Conservation (phyloP, 768 basidiomycete genomes). For the Krasilnikovozyma curviuscula region DNA sequence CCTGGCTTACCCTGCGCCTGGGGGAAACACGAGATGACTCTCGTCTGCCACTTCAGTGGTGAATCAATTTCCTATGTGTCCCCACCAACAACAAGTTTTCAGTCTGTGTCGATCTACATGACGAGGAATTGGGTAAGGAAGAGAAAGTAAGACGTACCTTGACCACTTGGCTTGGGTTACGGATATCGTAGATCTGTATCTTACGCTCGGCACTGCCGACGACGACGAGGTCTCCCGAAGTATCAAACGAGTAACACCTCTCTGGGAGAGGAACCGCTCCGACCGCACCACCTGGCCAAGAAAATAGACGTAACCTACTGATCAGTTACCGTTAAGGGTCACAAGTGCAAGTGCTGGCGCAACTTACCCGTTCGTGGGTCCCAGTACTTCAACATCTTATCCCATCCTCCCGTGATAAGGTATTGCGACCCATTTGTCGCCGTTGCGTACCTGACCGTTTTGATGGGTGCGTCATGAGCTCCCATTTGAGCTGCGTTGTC, state of each 20-base stretch:
- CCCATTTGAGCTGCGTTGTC: conserved; percentile 58
- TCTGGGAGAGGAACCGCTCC: conserved; percentile 69
- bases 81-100: neutral
- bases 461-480: conserved; percentile 79
- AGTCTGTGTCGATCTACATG: neutral
- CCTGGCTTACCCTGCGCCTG: conserved; percentile 40
- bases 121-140: neutral
- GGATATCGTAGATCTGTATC: conserved; percentile 7
- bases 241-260: conserved; percentile 72
- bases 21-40: conserved; percentile 66
- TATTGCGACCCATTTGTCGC: conserved; percentile 33
- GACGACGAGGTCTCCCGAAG: conserved; percentile 32
- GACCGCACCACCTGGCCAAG: conserved; percentile 36
- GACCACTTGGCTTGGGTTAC: neutral
- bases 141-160: neutral
- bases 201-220: conserved; percentile 10
- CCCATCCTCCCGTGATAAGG: conserved; percentile 89
- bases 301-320: too few relatives aligned
- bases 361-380: conserved; percentile 4
- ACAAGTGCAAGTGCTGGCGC: too few relatives aligned
- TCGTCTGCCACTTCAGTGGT: conserved; percentile 84
- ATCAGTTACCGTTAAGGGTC: too few relatives aligned
- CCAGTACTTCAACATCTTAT: conserved; percentile 77
- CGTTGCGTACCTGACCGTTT: conserved; percentile 47
- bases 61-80: conserved; percentile 50